Evolutionary conservation across 176 grass and related monocot species (phyloP), one percentile per base, ranked within the genome.

Genomic region (Paspalum notatum): DNA sequence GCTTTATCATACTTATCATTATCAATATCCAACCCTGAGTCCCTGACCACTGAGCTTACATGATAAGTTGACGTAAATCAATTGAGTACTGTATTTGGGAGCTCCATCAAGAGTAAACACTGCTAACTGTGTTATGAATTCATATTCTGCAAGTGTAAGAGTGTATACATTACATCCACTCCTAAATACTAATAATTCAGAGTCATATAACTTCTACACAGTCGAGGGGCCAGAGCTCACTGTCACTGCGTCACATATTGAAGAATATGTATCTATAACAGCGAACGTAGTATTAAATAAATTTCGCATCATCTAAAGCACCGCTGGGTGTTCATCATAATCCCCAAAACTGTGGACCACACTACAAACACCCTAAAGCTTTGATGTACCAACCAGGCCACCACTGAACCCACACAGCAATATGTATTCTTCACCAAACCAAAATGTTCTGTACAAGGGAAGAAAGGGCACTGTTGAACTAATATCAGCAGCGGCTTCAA

Each of bases 381-480:
- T 52, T 45, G 39, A 40, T 48, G n/a, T 58, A 57, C 47, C 64
- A 77, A 81, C n/a, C 7, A 37, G 47, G 26, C 61, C 63, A 78
- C 43, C 25, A 63, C 27, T 81, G 55, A 89, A 25, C 63, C 63
- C 16, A 59, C 16, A 59, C 49, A 38, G 41, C 21, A 44, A 67
- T 52, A 65, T 65, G 26, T 66, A 4, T 50, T 78, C 42, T 59
- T 76, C 78, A 78, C 25, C 47, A 81, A 55, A 89, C 63, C 63
- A 77, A 27, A 49, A 32, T 32, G 71, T 39, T 40, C 66, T 61
- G 39, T 59, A 54, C 18, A 53, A 44, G 43, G 11, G 43, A 72
- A 74, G 17, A 78, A 66, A 66, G 66, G n/a, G 13, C 20, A 17
- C 9, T 7, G 38, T 63, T 76, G 44, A 84, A 75, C 46, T 79